Base-by-base conservation (phyloP, 768 basidiomycete genomes). In the Crucibulum laeve region DNA sequence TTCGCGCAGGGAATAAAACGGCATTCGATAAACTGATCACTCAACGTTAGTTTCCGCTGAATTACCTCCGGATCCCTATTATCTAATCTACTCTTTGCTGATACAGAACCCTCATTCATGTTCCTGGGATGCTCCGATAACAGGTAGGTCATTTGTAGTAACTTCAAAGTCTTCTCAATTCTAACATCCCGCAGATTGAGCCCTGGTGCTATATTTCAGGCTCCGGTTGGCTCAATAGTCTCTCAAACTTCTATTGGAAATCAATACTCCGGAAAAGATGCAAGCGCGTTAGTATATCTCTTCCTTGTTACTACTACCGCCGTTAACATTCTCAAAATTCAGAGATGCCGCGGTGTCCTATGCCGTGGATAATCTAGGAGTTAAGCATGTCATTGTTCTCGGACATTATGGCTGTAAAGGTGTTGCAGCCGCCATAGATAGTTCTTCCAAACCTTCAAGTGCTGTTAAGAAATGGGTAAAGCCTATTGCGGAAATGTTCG, bases 381-480 rank as follows among this genome's bases (percentile, higher is more conserved):
- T 70, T 4, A 54, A 65, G 26, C 67, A 70, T 47, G 61, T 70
- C 26, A 58, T 70, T 33, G 57, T 70, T 22, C 49, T 67, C 6
- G 68, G 68, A 4, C 68, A 70, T 46, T 68, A 68, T 44, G 67
- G 66, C 11, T 70, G 66, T 48, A 60, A 59, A 30, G 58, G 61
- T 40, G 60, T 67, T 1, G 57, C 63, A 25, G 51, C 46, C 11
- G 67, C 65, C 4, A 67, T 67, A 44, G 52, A 57, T 1, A 48
- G 46, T 28, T 46, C 58, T 3, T 49, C 42, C 30, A 54, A 53
- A 32, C 45, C 49, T 22, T 57, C 49, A 25, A 46, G 50, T 21
- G 40, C 53, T n/a, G 47, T 62, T 15, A 53, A 53, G 40, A 51
- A 52, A 13, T 68, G 65, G 64, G 54, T 68, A 28, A 57, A 56